These are phyloP conservation scores for Glycine soja DNA, from an alignment of 306 rosid genomes.

Conservation along the genomic window DNA sequence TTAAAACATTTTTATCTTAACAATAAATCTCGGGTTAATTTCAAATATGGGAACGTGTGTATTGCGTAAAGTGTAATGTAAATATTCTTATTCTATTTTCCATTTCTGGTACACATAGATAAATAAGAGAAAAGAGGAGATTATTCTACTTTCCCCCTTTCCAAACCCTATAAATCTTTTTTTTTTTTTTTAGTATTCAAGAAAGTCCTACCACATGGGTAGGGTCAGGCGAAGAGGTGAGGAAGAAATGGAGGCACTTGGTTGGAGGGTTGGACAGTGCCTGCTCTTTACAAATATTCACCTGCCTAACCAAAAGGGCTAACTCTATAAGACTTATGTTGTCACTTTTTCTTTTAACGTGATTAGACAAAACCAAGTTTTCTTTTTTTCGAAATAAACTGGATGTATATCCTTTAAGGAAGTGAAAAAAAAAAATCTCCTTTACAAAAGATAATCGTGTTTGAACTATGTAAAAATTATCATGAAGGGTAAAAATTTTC, in stretches of 20 bases:
- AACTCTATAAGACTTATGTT: too few relatives aligned
- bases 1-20: not conserved
- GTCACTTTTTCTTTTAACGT: not conserved
- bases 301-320: too few relatives aligned
- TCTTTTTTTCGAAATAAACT: too few relatives aligned
- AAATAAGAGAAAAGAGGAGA: not conserved
- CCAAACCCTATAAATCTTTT: not conserved
- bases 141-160: not conserved
- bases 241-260: too few relatives aligned
- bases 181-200: not conserved
- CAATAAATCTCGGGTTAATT: not conserved
- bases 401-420: too few relatives aligned
- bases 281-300: too few relatives aligned
- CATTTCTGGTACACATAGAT: not conserved
- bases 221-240: not conserved
- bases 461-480: too few relatives aligned
- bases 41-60: not conserved
- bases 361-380: not conserved
- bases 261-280: too few relatives aligned
- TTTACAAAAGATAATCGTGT: too few relatives aligned
- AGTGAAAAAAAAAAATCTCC: too few relatives aligned
- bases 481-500: too few relatives aligned
- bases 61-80: not conserved
- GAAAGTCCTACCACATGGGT: constrained; percentile 7
- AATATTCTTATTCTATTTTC: not conserved